These are phyloP conservation scores for Cystofilobasidium ferigula DNA, from an alignment of 768 basidiomycete species.

Conservation along the genomic window DNA sequence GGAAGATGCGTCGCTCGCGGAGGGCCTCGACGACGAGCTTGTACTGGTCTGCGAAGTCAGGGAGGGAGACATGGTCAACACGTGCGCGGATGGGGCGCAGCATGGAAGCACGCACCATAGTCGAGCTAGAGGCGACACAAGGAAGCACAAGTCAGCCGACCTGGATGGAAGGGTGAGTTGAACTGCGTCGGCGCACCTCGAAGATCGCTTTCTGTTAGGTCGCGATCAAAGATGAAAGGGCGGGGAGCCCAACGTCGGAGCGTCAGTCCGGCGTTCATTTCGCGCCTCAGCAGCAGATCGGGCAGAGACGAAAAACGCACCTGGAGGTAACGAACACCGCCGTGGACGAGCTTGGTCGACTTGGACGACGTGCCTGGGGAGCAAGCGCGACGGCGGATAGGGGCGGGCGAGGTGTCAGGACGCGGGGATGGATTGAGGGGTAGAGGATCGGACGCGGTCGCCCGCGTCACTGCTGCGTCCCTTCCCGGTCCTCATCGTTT, in stretches of 20 bases:
- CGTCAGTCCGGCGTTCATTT: neutral
- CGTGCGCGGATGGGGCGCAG: neutral
- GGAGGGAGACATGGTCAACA: neutral
- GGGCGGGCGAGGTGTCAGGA: too few relatives aligned
- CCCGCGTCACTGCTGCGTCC: too few relatives aligned
- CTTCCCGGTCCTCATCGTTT: too few relatives aligned
- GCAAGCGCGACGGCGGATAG: too few relatives aligned
- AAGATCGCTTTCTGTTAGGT: conserved; percentile 1
- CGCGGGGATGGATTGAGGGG: too few relatives aligned
- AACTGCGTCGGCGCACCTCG: neutral
- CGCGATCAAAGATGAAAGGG: neutral
- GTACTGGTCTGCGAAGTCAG: conserved; percentile 35
- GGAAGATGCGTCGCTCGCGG: conserved; percentile 81
- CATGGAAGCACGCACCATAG: conserved; percentile 5
- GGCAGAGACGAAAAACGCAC: conserved; percentile 50
- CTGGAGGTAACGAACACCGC: conserved; percentile 92
- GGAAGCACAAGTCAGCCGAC: neutral
- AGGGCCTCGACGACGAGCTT: conserved; percentile 93
- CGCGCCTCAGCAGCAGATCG: neutral
- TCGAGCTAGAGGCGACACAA: conserved; percentile 20
- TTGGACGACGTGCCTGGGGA: conserved; percentile 79
- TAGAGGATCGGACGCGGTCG: too few relatives aligned
- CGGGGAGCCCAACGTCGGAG: neutral
- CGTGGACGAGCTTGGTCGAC: conserved; percentile 95
- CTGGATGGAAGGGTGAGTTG: neutral